Percentiles rank a stretch among this genome's conserved stretches.
Evolutionary conservation across 441 rosid genomes (phyloP).

Genomic region (Populus trichocarpa): DNA sequence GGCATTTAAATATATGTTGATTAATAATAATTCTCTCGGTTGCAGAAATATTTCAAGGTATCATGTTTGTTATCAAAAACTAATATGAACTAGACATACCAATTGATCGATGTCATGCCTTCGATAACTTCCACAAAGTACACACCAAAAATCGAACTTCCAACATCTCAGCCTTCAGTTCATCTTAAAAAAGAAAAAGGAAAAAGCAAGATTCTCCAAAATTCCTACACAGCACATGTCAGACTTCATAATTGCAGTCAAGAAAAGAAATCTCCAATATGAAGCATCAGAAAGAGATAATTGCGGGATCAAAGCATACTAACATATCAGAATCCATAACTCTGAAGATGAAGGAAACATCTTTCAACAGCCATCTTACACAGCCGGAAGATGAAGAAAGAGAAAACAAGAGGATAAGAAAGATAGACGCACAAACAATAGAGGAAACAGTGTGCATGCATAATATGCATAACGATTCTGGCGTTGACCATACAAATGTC

Average conservation of each 20-base stretch:
- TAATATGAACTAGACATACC: neutral
- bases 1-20: too few species aligned
- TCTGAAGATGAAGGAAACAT: constrained; percentile 1
- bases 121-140: neutral
- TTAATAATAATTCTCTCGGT: neutral
- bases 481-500: constrained; percentile 13
- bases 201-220: neutral
- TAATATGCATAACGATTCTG: constrained; percentile 19
- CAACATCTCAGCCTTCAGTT: neutral
- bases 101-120: neutral
- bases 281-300: neutral
- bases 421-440: neutral
- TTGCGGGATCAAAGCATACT: neutral
- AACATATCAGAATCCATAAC: neutral
- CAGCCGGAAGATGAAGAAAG: neutral
- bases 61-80: neutral
- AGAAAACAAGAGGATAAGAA: neutral
- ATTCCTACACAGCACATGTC: neutral
- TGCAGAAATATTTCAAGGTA: neutral
- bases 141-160: neutral
- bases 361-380: constrained; percentile 8
- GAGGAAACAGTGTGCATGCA: constrained; percentile 5
- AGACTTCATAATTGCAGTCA: neutral
- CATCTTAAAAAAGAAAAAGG: neutral
- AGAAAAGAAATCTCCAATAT: neutral